A percentile compares a stretch with the other conserved stretches of the same genome.
These are phyloP conservation scores for Aspergillus kassunensis DNA, from an alignment of 495 filamentous ascomycete genomes.

Conservation along the genomic window DNA sequence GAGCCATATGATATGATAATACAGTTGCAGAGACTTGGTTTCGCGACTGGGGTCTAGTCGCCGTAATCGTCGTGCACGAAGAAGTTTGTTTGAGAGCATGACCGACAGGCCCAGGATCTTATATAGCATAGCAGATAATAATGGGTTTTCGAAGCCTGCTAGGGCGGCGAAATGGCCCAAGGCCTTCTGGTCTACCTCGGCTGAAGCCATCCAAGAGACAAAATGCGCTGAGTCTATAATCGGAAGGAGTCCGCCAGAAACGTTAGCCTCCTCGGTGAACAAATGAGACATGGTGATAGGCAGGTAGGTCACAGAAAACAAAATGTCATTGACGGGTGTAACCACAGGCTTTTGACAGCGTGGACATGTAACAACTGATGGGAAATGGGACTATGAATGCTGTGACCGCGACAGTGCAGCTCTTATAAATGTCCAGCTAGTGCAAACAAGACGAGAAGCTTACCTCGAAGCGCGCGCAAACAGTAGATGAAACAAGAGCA, in stretches of 20 bases:
- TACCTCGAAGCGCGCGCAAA: conserved; percentile 35
- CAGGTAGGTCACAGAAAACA: background rate
- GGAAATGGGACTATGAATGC: background rate
- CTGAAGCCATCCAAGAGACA: conserved; percentile 77
- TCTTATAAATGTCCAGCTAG: background rate
- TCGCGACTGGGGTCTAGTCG: conserved; percentile 73
- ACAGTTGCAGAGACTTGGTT: conserved; percentile 73
- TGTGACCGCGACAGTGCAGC: background rate
- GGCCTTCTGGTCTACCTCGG: conserved; percentile 95
- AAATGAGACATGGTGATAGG: background rate
- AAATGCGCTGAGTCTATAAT: conserved; percentile 24
- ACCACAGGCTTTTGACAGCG: background rate
- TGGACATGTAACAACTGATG: background rate
- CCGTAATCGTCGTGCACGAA: conserved; percentile 79
- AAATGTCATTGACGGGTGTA: background rate
- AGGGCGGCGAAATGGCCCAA: conserved; percentile 78
- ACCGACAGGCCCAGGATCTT: conserved; percentile 88
- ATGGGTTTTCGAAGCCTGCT: conserved; percentile 65
- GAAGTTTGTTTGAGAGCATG: conserved; percentile 77
- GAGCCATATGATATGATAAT: conserved; percentile 94
- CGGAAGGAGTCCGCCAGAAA: conserved; percentile 5
- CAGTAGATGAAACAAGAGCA: conserved; percentile 19
- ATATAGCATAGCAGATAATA: conserved; percentile 77
- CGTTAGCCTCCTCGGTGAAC: conserved; percentile 16
- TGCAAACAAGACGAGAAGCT: conserved; percentile 16